These are phyloP conservation scores for Daedaleopsis sinensis DNA, from an alignment of 768 basidiomycete genomes.

Conservation along the genomic window DNA sequence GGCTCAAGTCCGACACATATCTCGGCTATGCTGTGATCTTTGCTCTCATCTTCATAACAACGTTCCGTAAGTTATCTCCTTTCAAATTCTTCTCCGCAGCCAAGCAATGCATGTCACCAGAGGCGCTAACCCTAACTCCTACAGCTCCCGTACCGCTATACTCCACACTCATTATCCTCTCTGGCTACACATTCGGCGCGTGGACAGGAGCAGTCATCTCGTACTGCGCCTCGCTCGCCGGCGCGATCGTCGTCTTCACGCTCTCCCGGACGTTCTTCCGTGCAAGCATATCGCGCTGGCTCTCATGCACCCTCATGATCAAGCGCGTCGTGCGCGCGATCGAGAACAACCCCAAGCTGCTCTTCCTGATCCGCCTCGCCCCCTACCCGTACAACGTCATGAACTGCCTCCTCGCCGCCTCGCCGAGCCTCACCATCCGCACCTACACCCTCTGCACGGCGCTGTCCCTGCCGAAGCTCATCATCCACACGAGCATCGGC, in stretches of 20 bases:
- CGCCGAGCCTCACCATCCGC: constrained; percentile 76
- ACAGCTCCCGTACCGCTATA: constrained; percentile 89
- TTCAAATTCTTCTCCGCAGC: constrained; percentile 4
- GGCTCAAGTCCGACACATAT: constrained; percentile 71
- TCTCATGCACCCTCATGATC: constrained; percentile 69
- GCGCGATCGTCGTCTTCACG: constrained; percentile 83
- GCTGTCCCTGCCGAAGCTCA: constrained; percentile 85
- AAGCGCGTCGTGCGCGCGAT: constrained; percentile 85
- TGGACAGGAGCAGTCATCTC: constrained; percentile 86
- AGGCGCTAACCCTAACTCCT: constrained; percentile 3
- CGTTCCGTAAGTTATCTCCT: constrained; percentile 68
- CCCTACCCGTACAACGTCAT: constrained; percentile 94
- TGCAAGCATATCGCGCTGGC: constrained; percentile 70
- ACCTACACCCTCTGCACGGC: constrained; percentile 83
- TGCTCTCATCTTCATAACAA: constrained; percentile 81
- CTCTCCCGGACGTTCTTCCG: constrained; percentile 76
- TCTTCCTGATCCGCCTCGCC: constrained; percentile 91
- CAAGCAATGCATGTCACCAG: constrained; percentile 8
- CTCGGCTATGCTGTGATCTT: constrained; percentile 83
- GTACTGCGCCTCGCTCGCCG: constrained; percentile 82
- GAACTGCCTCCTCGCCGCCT: constrained; percentile 90
- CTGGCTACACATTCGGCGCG: constrained; percentile 89
- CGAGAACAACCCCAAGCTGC: constrained; percentile 82
- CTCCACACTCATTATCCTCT: constrained; percentile 89
- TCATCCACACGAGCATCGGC: constrained; percentile 89